Evolutionary conservation across 2,329 filamentous ascomycete genomes (phyloP).

Genomic region (Stemphylium beticola): DNA sequence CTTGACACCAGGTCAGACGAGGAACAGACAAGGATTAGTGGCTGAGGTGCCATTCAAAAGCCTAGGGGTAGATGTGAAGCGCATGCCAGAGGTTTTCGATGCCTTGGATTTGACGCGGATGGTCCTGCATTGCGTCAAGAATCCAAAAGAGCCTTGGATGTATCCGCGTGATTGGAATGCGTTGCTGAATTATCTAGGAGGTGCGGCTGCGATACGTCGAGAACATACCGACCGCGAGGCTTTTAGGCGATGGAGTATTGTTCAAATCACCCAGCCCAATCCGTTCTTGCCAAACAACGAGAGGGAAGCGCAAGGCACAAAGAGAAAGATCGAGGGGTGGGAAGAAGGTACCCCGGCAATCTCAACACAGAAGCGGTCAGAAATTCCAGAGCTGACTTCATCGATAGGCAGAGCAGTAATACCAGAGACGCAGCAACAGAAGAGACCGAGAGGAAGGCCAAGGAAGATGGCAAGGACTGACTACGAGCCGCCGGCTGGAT

Average conservation of each 20-base stretch:
- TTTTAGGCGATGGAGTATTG: constrained; percentile 13
- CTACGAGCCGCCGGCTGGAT: background rate
- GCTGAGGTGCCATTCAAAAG: constrained; percentile 22
- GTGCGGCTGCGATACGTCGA: constrained; percentile 3
- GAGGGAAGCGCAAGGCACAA: background rate
- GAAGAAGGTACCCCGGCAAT: background rate
- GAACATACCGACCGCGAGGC: constrained; percentile 18
- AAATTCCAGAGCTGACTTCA: background rate
- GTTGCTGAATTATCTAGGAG: constrained; percentile 18
- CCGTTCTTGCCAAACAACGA: background rate
- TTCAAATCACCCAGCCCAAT: background rate
- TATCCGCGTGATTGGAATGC: constrained; percentile 30
- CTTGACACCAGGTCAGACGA: background rate
- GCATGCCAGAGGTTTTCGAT: constrained; percentile 23
- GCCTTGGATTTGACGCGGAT: constrained; percentile 35
- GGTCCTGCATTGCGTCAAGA: constrained; percentile 24
- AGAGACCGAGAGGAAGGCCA: background rate
- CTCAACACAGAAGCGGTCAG: background rate
- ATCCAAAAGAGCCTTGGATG: constrained; percentile 22
- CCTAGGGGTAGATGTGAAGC: constrained; percentile 23
- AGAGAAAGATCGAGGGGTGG: background rate
- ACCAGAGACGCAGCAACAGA: background rate
- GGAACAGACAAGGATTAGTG: background rate
- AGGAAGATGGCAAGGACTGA: background rate
- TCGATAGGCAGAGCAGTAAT: background rate